A percentile compares a stretch with the other conserved stretches of the same genome.
Conservation (phyloP, 257 asterid species). For the Solanum raphanifolium region DNA sequence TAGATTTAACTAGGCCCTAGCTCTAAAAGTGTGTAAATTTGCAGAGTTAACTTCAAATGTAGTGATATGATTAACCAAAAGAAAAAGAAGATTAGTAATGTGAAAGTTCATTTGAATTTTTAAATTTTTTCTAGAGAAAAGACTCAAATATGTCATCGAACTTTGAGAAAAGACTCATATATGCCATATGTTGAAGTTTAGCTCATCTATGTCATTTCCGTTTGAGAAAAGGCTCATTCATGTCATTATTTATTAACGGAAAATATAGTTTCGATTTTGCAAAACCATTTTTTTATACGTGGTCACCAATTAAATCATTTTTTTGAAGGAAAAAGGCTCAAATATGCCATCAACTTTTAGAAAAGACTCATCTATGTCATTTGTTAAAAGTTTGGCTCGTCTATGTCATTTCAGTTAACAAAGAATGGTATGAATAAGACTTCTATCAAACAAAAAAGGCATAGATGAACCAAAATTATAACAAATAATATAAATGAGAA, state of each 20-base stretch:
- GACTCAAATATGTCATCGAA: background rate
- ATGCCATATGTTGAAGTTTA: too few relatives aligned
- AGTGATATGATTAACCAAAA: background rate
- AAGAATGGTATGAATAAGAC: background rate
- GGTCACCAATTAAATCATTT: background rate
- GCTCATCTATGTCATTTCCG: too few relatives aligned
- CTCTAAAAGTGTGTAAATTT: background rate
- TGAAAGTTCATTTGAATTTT: background rate
- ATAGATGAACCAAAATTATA: background rate
- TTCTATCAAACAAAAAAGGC: background rate
- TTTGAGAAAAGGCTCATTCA: too few relatives aligned
- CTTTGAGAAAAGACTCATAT: too few relatives aligned
- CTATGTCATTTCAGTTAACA: background rate
- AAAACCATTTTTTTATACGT: too few relatives aligned
- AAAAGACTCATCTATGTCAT: background rate
- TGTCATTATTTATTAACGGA: too few relatives aligned
- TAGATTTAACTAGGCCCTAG: background rate
- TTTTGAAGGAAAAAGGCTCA: background rate
- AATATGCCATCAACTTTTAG: background rate
- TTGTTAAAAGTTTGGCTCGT: background rate
- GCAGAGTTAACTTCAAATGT: background rate
- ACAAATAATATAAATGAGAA: background rate
- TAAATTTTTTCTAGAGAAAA: too few relatives aligned
- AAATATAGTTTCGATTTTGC: background rate
- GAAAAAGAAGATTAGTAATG: too few relatives aligned